These are phyloP conservation scores for Scedosporium dehoogii DNA, from an alignment of 2,329 filamentous ascomycete genomes.

Conservation along the genomic window DNA sequence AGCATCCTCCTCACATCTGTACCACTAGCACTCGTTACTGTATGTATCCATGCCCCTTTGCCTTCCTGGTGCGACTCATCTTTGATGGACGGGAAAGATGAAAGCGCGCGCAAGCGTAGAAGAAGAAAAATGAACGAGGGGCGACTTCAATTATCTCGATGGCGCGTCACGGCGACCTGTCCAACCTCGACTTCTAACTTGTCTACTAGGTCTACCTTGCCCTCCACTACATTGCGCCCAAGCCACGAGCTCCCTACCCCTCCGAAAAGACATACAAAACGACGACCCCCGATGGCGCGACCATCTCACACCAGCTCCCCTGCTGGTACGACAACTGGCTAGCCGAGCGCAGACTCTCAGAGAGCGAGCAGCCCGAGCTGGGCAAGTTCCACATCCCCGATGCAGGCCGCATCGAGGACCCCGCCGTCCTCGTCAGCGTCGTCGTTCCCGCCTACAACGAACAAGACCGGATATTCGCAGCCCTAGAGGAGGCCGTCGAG, in stretches of 20 bases:
- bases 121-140: background rate
- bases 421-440: constrained; percentile 79
- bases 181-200: background rate
- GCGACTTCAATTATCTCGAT: background rate
- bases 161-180: background rate
- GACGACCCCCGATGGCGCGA: constrained; percentile 48
- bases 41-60: background rate
- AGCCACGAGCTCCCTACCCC: constrained; percentile 60
- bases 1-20: background rate
- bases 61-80: background rate
- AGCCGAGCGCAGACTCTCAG: constrained; percentile 38
- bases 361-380: constrained; percentile 17
- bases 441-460: constrained; percentile 97
- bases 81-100: background rate
- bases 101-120: background rate
- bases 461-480: constrained; percentile 68
- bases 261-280: constrained; percentile 84
- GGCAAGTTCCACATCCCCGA: constrained; percentile 33
- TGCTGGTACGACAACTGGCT: constrained; percentile 82
- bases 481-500: constrained; percentile 81
- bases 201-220: constrained; percentile 23
- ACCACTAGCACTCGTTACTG: background rate
- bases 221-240: constrained; percentile 68
- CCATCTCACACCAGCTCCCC: constrained; percentile 45
- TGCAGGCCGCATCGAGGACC: constrained; percentile 55